These are phyloP conservation scores for Globisporangium lucens DNA, from an alignment of 352 stramenopile species.

Conservation along the genomic window DNA sequence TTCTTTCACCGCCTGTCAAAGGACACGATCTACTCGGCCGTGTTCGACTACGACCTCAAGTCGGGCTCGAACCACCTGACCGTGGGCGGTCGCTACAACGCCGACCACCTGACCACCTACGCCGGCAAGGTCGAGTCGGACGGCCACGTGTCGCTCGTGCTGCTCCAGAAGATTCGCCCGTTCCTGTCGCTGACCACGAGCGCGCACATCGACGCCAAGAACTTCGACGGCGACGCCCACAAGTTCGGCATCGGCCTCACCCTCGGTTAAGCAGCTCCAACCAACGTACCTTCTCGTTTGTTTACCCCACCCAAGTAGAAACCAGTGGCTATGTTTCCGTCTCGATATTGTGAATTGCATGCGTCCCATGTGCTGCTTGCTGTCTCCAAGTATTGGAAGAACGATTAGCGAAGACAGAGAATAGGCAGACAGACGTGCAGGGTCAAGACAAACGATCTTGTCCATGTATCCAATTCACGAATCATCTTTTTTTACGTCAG, in stretches of 20 bases:
- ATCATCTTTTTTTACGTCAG: constrained; percentile 1
- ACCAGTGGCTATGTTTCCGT: constrained; percentile 2
- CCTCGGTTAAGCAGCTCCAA: constrained; percentile 58
- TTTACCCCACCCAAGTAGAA: constrained; percentile 4
- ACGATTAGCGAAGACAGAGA: too few species aligned
- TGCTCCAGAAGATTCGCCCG: constrained; percentile 84
- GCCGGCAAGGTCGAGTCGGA: constrained; percentile 86
- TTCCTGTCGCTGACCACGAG: constrained; percentile 83
- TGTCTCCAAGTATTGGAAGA: not conserved
- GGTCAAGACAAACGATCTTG: not conserved
- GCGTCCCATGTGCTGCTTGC: not conserved
- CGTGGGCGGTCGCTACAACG: constrained; percentile 79
- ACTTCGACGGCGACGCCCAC: constrained; percentile 89
- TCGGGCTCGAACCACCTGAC: constrained; percentile 78
- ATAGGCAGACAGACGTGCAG: too few species aligned
- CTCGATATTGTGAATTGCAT: not conserved
- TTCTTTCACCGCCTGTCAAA: constrained; percentile 83
- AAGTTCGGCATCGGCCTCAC: constrained; percentile 90
- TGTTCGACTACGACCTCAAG: constrained; percentile 90
- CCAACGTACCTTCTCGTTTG: not conserved
- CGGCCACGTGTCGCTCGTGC: constrained; percentile 80
- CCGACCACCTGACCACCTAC: constrained; percentile 80
- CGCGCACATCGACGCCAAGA: constrained; percentile 88
- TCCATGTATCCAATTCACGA: constrained; percentile 7
- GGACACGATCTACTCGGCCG: constrained; percentile 82